A percentile compares a stretch with the other conserved stretches of the same genome.
Conservation (phyloP, 768 basidiomycete genomes). For the Pulveroboletus sp. region DNA sequence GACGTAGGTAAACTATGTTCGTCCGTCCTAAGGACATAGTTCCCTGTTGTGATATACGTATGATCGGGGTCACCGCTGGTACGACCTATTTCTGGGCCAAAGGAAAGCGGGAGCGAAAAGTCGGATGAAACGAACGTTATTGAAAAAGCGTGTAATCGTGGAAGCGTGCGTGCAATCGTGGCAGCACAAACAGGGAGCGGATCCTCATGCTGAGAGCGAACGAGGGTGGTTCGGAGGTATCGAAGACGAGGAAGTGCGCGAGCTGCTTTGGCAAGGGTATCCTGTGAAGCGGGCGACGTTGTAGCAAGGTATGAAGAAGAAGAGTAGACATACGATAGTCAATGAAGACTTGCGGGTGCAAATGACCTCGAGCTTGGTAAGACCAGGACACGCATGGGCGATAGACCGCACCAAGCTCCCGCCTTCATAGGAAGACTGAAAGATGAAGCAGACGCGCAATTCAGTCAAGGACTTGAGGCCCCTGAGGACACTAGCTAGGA, state of each 20-base stretch:
- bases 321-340: slow-evolving; percentile 48
- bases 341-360: slow-evolving; percentile 69
- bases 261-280: slow-evolving; percentile 53
- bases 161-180: slow-evolving; percentile 60
- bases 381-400: slow-evolving; percentile 58
- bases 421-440: slow-evolving; percentile 73
- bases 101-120: slow-evolving; percentile 44
- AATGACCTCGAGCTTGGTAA: slow-evolving; percentile 59
- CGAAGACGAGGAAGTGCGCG: slow-evolving; percentile 60
- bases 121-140: slow-evolving; percentile 63
- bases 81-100: slow-evolving; percentile 40
- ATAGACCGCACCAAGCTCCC: slow-evolving; percentile 65
- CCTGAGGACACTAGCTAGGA: slow-evolving; percentile 56
- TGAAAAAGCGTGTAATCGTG: slow-evolving; percentile 58
- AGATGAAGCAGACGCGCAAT: slow-evolving; percentile 60
- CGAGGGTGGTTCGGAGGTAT: slow-evolving; percentile 57
- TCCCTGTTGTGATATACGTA: slow-evolving; percentile 39
- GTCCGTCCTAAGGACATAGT: slow-evolving; percentile 54
- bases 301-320: background rate
- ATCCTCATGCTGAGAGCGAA: slow-evolving; percentile 63
- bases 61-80: slow-evolving; percentile 24
- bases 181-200: slow-evolving; percentile 53
- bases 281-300: slow-evolving; percentile 11
- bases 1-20: slow-evolving; percentile 58
- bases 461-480: slow-evolving; percentile 51